Conservation (phyloP, 176 grass and related monocot genomes). For the Raddia guianensis region DNA sequence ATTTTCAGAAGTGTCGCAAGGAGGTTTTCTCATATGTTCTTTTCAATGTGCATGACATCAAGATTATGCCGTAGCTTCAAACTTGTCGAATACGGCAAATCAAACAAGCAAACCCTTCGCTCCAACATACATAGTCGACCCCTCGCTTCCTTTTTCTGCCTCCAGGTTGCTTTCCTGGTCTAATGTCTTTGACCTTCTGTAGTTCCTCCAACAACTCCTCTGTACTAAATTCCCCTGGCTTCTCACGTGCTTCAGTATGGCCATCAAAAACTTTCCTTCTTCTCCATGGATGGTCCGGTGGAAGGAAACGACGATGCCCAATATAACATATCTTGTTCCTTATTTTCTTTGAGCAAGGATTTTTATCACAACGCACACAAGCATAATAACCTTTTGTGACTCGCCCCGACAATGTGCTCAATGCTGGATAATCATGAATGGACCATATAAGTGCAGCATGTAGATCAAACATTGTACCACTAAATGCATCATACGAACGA, state of each 20-base stretch:
- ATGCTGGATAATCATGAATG: not conserved
- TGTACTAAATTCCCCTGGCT: not conserved
- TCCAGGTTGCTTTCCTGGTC: conserved; percentile 15
- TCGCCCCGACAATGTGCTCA: too few species aligned
- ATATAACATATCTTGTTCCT: too few species aligned
- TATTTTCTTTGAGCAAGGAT: too few species aligned
- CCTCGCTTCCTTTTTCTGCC: not conserved
- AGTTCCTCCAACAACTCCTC: not conserved
- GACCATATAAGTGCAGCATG: too few species aligned
- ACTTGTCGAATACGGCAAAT: conserved; percentile 27
- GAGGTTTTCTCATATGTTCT: conserved; percentile 15
- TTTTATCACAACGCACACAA: too few species aligned
- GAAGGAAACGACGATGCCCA: not conserved
- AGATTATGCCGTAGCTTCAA: conserved; percentile 29
- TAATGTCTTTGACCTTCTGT: not conserved
- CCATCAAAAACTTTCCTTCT: not conserved
- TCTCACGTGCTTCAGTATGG: too few species aligned
- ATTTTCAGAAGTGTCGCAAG: not conserved
- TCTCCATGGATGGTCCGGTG: not conserved
- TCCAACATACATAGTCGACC: not conserved
- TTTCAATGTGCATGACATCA: conserved; percentile 31
- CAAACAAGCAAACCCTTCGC: conserved; percentile 24
- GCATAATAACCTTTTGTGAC: too few species aligned
- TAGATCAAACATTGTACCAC: too few species aligned
- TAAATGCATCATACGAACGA: too few species aligned